Base-by-base conservation (phyloP, 306 rosid genomes). In the Inga oerstediana region DNA sequence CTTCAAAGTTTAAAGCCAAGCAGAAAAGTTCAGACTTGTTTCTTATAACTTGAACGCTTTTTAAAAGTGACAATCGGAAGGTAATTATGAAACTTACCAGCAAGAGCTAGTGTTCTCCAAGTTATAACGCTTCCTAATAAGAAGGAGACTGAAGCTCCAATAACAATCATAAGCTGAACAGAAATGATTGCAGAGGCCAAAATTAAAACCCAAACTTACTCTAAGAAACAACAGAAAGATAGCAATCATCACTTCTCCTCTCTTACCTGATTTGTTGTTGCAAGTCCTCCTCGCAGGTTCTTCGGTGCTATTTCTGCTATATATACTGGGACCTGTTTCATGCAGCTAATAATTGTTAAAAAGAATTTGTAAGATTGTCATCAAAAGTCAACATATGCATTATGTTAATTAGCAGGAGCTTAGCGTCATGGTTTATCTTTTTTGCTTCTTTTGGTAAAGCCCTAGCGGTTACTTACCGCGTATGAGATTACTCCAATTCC, bases 401-500 rank as follows among this genome's bases (percentile, higher is more conserved):
- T 66, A 10, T 74, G 66, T 74, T 59, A 19, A 69, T 69, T 39
- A 43, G 46, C 51, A 19, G 64, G 11, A 58, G 27, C 4, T 71
- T 48, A 71, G 10, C 22, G 7, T 71, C 35, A 44, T 44, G 37
- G 10, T 12, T 39, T 22, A 71, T 71, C 56, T 43, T 71, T n/a
- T n/a, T 43, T 22, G 37, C 27, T 72, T 14, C 59, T 30, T 72
- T 15, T 48, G 22, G 24, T 45, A 22, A n/a, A 7, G 11, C 58
- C 14, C 3, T 65, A 35, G 22, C 16, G 79, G 37, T 19, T 39
- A 27, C 46, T 83, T 89, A 91, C 98, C 91, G 88, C 98, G 61
- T 86, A 93, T 61, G 98, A 91, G 84, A 91, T 85, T 74, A 93
- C 82, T 84, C 98, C 98, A 84, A 93, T 91, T 85, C 98, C 98